Conservation (phyloP, 192 early-diverging fungal species). For the Coemansia sp. region DNA sequence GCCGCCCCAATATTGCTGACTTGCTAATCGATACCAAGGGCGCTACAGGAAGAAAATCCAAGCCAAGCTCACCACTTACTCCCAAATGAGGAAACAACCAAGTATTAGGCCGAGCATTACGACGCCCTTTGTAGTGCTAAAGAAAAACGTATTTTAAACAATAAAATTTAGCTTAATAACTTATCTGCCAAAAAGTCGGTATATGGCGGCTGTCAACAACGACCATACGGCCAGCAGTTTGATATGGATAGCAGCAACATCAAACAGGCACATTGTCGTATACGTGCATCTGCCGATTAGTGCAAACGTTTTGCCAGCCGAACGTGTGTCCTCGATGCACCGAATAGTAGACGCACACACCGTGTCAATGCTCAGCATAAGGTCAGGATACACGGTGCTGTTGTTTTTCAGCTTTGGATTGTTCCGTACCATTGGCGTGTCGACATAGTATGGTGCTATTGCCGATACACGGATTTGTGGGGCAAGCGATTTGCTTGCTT, state of each 20-base stretch:
- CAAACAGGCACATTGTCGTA: slow-evolving; percentile 34
- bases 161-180: too few species aligned
- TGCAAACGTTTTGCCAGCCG: slow-evolving; percentile 28
- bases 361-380: slow-evolving; percentile 36
- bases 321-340: slow-evolving; percentile 6
- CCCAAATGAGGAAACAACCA: too few species aligned
- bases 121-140: too few species aligned
- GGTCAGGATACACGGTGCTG: slow-evolving; percentile 25
- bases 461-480: slow-evolving; percentile 35
- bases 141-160: too few species aligned
- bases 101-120: too few species aligned
- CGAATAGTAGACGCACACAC: slow-evolving; percentile 12
- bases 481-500: slow-evolving; percentile 24
- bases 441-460: slow-evolving; percentile 43
- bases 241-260: slow-evolving; percentile 7
- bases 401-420: slow-evolving; percentile 48
- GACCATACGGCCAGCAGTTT: background rate
- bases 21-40: too few species aligned
- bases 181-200: background rate
- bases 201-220: background rate
- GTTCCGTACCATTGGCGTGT: slow-evolving; percentile 40
- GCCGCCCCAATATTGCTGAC: too few species aligned
- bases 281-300: slow-evolving; percentile 29
- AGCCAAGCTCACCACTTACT: too few species aligned
- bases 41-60: too few species aligned